A percentile compares a stretch with the other conserved stretches of the same genome.
These are phyloP conservation scores for Cladophialophora carrionii DNA, from an alignment of 2,329 filamentous ascomycete genomes.

Conservation along the genomic window DNA sequence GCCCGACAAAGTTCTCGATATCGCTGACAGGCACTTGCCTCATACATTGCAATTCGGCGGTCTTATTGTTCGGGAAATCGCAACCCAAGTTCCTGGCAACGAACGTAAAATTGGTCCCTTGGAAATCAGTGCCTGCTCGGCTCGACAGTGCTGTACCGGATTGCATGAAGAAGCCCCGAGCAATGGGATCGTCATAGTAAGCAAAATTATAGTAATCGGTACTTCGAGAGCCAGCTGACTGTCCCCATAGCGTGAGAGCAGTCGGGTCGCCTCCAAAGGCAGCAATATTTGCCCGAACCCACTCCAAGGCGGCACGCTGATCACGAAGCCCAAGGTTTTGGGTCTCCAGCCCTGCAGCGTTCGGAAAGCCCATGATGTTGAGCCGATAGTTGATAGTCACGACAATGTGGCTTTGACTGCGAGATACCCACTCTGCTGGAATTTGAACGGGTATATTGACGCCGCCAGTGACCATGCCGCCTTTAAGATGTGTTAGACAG, in stretches of 20 bases:
- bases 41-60: constrained; percentile 42
- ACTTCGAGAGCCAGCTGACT: constrained; percentile 45
- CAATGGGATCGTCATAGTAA: constrained; percentile 40
- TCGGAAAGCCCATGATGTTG: constrained; percentile 46
- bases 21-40: constrained; percentile 37
- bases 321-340: constrained; percentile 59
- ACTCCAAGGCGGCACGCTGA: constrained; percentile 54
- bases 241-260: constrained; percentile 54
- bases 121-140: constrained; percentile 26
- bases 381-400: constrained; percentile 50
- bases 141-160: constrained; percentile 14
- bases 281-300: constrained; percentile 56
- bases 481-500: neutral
- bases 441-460: constrained; percentile 49
- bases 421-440: constrained; percentile 46
- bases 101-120: constrained; percentile 41
- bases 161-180: constrained; percentile 22
- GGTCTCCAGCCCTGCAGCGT: constrained; percentile 40
- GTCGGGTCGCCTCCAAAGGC: constrained; percentile 56
- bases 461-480: constrained; percentile 40
- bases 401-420: constrained; percentile 47
- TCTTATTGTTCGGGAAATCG: constrained; percentile 32
- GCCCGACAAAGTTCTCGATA: constrained; percentile 40
- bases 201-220: constrained; percentile 31
- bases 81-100: constrained; percentile 42